Base-by-base conservation (phyloP, 2,329 filamentous ascomycete genomes). In the Fusarium guadeloupense region DNA sequence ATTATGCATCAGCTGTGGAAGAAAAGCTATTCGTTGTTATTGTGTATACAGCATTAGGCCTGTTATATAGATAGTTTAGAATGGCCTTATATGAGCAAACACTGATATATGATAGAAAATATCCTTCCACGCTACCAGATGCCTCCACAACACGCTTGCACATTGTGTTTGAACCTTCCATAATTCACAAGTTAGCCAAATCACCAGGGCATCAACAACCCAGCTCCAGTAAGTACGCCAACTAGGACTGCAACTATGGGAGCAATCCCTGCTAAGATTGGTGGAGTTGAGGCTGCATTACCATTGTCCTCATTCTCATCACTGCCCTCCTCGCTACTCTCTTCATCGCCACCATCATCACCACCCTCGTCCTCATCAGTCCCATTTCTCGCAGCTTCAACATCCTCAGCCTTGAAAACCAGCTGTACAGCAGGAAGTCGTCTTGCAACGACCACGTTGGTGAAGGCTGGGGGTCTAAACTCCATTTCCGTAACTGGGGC, bases 181-280 rank as follows among this genome's bases (percentile, higher is more conserved):
- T 12, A 5, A 3, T 20, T 20, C 6, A 8, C 17, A 20, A 9
- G 10, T 20, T 20, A 1, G 3, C 4, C 4, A 28, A 9, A 17
- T 64, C 21, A 67, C 56, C 66, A 68, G 13, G 56, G 31, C 20
- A 55, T 45, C 20, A 69, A 14, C 2, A 64, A 20, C 4, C 66
- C 55, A 12, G 54, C 44, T 7, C 62, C 64, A 9, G 46, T 45
- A 13, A 68, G 20, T n/a, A 66, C 8, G 1, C 55, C 47, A n/a
- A 39, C 41, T 0, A 53, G 9, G 8, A 66, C 25, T 1, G 47
- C 46, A 4, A 50, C 8, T 4, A 50, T 19, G 3, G 54, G 40
- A 2, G 14, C 17, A 33, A 57, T 1, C 5, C 50, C 25, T 10
- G 25, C 30, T 1, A 33, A 14, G 10, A 7, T 25, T 4, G 28